phyloP scores from a whole-genome alignment of 768 basidiomycete genomes.

The Suillus decipiens region DNA sequence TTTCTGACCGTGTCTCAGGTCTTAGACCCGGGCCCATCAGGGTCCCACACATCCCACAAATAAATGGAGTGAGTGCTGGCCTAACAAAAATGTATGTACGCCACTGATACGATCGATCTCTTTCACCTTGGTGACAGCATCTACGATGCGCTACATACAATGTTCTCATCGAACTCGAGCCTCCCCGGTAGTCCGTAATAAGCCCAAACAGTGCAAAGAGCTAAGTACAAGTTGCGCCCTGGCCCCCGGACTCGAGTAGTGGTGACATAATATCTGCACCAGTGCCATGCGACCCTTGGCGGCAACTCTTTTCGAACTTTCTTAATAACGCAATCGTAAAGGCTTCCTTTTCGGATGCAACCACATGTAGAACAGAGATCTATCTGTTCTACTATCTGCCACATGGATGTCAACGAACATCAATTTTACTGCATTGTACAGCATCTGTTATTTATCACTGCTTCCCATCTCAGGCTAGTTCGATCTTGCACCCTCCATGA shows the following conservation, averaged over 20 bases:
- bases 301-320: background rate
- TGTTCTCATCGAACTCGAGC: background rate
- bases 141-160: background rate
- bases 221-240: no score
- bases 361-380: background rate
- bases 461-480: background rate
- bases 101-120: no score
- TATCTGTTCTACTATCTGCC: background rate
- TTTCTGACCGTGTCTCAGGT: no score
- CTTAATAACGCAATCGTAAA: background rate
- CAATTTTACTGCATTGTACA: background rate
- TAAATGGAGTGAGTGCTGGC: no score
- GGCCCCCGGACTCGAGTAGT: no score
- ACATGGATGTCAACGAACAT: background rate
- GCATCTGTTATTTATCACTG: background rate
- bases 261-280: no score
- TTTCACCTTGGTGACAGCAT: background rate
- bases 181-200: background rate
- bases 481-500: background rate
- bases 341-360: background rate
- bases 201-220: background rate
- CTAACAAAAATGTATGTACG: no score
- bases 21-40: no score
- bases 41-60: no score
- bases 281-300: background rate